Base-by-base conservation (phyloP, 2,329 filamentous ascomycete species). In the Talaromyces sp. region DNA sequence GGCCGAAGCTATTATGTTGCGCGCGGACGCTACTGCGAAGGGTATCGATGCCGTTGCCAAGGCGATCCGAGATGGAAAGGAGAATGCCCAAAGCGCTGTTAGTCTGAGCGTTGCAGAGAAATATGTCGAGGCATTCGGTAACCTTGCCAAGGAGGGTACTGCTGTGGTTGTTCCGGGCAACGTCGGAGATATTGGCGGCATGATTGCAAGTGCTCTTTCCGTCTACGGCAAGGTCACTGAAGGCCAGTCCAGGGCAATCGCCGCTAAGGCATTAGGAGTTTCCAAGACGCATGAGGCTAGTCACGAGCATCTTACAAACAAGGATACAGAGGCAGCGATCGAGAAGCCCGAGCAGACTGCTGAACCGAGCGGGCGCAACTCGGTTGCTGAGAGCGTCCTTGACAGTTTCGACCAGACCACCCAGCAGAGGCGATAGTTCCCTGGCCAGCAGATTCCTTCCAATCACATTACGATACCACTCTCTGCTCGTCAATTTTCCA, bases 151-250 rank as follows among this genome's bases (percentile, higher is more conserved):
- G 81, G 93, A 99, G 82, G 92, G 95, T 72, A 99, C 95, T 3
- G 91, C 93, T 4, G 90, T 99, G 33, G 92, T 99, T 22, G 93
- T 99, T 14, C 95, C 95, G 0, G 95, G 95, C 11, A 98, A 99
- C 74, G 92, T 99, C 43, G 95, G 95, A 67, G 95, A 99, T 75
- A 93, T 99, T 71, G 90, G 92, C 63, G 88, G 92, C 70, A 97
- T 99, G 93, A 98, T 99, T 77, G 93, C 95, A 45, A 96, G 92
- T 19, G 95, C 93, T 1, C 88, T 99, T 83, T 90, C 93, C 63
- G 93, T 99, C 19, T 99, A 97, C 77, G 92, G 94, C 66, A 97
- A 96, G 77, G 91, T 99, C 52, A 92, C 88, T 71, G 87, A 94
- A 73, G 87, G 89, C 0, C 92, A 97, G 78, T 86, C 87, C 31